Conservation (phyloP, 2,329 filamentous ascomycete genomes). For the Raffaelea albimanens region DNA sequence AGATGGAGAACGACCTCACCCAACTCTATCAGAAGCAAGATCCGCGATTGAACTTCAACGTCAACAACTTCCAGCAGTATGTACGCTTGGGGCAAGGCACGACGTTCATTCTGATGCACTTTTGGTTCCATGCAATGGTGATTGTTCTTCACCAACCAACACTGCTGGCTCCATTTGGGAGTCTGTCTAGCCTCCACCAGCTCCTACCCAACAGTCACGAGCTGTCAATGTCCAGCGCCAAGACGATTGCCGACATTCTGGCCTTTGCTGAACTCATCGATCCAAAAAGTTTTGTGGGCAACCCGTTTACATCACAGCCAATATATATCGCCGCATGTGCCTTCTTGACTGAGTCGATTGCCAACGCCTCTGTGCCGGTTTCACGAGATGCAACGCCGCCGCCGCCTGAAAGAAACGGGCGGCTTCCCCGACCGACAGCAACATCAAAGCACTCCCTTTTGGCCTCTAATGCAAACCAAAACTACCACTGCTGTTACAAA, state of each 20-base stretch:
- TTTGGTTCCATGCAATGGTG: constrained; percentile 83
- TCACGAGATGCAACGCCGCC: constrained; percentile 51
- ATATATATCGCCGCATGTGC: constrained; percentile 89
- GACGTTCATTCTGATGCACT: constrained; percentile 77
- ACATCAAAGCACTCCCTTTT: constrained; percentile 61
- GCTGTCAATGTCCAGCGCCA: constrained; percentile 77
- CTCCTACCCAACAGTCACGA: constrained; percentile 74
- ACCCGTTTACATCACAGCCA: constrained; percentile 81
- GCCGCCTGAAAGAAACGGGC: constrained; percentile 4
- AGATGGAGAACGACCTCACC: constrained; percentile 76
- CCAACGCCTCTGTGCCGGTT: constrained; percentile 56
- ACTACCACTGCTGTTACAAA: constrained; percentile 81
- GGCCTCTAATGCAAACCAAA: constrained; percentile 73
- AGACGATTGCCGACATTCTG: constrained; percentile 83
- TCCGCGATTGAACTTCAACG: constrained; percentile 69
- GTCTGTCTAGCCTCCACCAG: constrained; percentile 50
- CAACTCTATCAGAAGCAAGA: constrained; percentile 64
- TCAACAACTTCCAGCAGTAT: constrained; percentile 77
- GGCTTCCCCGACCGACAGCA: constrained; percentile 15
- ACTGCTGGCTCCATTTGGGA: constrained; percentile 65
- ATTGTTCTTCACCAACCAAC: constrained; percentile 80
- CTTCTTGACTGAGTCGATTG: constrained; percentile 73
- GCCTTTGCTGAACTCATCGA: constrained; percentile 81
- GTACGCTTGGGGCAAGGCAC: constrained; percentile 73
- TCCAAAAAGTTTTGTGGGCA: constrained; percentile 75